Percentiles rank a stretch among this genome's conserved stretches.
phyloP scores from a whole-genome alignment of 2,329 filamentous ascomycete genomes.

The Penicillium sp. region DNA sequence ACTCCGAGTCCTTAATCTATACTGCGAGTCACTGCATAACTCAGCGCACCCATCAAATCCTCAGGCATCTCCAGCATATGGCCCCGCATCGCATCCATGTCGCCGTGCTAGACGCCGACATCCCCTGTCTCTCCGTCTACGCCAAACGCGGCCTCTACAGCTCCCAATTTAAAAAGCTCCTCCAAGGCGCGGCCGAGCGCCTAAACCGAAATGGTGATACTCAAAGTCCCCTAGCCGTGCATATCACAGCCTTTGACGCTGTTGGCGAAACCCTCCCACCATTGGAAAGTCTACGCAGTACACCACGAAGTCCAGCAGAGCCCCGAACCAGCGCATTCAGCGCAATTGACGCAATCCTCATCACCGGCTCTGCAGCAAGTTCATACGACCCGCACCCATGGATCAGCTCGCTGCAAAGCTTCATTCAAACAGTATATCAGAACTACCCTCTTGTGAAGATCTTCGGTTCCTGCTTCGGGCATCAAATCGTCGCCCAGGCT shows the following conservation, averaged over 20 bases:
- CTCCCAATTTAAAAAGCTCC: constrained; percentile 38
- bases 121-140: constrained; percentile 39
- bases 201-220: constrained; percentile 21
- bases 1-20: not conserved
- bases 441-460: constrained; percentile 33
- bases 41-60: not conserved
- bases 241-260: constrained; percentile 39
- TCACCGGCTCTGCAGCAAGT: constrained; percentile 33
- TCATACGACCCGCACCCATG: constrained; percentile 31
- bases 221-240: constrained; percentile 23
- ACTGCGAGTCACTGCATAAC: not conserved
- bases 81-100: constrained; percentile 34
- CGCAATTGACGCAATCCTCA: constrained; percentile 35
- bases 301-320: constrained; percentile 10
- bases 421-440: constrained; percentile 28
- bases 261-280: constrained; percentile 35
- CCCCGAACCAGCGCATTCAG: constrained; percentile 5
- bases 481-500: constrained; percentile 37
- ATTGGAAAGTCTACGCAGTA: constrained; percentile 27
- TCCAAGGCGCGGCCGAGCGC: constrained; percentile 35
- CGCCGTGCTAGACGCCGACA: constrained; percentile 42
- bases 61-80: constrained; percentile 12
- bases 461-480: constrained; percentile 41
- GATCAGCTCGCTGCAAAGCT: constrained; percentile 29
- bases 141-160: constrained; percentile 39